A percentile compares a stretch with the other conserved stretches of the same genome.
Conservation (phyloP, 1,139 yeast genomes). For the Schwanniomyces etchellsii region DNA sequence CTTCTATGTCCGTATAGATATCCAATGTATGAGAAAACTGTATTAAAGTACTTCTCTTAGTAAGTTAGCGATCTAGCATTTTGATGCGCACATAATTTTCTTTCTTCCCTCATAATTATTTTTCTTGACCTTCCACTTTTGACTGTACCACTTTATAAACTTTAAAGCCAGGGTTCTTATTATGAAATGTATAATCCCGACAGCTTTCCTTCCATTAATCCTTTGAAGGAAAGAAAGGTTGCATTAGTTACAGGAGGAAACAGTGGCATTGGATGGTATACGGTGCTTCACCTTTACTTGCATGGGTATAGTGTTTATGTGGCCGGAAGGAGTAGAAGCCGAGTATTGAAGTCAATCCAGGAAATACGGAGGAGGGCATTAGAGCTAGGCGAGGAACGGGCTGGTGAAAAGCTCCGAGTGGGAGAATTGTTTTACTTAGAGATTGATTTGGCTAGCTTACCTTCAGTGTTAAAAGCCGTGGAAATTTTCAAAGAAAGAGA, state of each 20-base stretch:
- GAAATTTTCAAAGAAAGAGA: constrained; percentile 45
- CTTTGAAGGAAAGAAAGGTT: constrained; percentile 27
- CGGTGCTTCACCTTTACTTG: constrained; percentile 35
- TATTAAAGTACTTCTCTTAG: too few species aligned
- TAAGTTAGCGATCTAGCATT: too few species aligned
- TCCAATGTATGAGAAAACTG: too few species aligned
- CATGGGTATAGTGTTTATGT: constrained; percentile 40
- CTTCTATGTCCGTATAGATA: too few species aligned
- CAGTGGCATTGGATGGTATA: constrained; percentile 40
- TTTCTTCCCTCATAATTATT: too few species aligned
- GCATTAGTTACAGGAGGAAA: constrained; percentile 43
- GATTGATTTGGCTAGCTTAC: constrained; percentile 56
- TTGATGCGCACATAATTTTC: too few species aligned
- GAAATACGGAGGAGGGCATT: constrained; percentile 24
- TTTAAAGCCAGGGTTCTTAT: too few species aligned
- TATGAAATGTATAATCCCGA: constrained; percentile 14
- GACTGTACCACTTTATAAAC: too few species aligned
- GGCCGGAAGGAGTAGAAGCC: constrained; percentile 35
- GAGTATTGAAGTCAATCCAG: constrained; percentile 30
- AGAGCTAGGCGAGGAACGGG: constrained; percentile 5
- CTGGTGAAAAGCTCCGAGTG: constrained; percentile 19
- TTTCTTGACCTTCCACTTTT: too few species aligned
- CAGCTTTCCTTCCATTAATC: constrained; percentile 28
- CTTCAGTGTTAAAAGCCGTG: constrained; percentile 55
- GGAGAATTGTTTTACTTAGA: constrained; percentile 60